phyloP scores from a whole-genome alignment of 2,329 filamentous ascomycete species.

The Zymoseptoria brevis region DNA sequence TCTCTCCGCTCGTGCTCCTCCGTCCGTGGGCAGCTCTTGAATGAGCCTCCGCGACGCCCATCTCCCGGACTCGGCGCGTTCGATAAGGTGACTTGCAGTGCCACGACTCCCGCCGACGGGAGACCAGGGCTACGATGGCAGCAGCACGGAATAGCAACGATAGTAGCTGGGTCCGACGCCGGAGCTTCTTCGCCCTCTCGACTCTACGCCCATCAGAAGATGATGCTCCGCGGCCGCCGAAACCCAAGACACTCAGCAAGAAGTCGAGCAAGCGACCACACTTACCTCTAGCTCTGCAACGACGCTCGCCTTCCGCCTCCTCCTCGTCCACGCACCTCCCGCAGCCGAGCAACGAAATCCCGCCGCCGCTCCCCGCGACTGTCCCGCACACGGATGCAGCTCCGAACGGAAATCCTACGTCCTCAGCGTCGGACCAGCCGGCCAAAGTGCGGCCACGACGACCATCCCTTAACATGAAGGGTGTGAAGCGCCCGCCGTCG shows the following conservation, averaged over 20 bases:
- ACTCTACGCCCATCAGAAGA: slow-evolving; percentile 19
- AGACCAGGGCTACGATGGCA: background rate
- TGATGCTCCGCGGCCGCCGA: slow-evolving; percentile 4
- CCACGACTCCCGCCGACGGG: background rate
- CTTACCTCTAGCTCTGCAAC: slow-evolving; percentile 13
- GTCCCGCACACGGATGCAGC: slow-evolving; percentile 19
- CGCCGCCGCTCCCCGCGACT: slow-evolving; percentile 7
- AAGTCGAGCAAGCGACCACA: slow-evolving; percentile 23
- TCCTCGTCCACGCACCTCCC: slow-evolving; percentile 33
- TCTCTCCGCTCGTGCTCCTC: background rate
- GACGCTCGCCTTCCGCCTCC: background rate
- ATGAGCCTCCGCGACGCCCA: background rate
- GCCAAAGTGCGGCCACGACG: slow-evolving; percentile 15
- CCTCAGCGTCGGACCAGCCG: slow-evolving; percentile 14
- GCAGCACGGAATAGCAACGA: slow-evolving; percentile 23
- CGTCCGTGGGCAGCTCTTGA: background rate
- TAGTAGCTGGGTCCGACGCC: slow-evolving; percentile 23
- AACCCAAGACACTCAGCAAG: slow-evolving; percentile 12
- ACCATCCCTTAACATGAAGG: slow-evolving; percentile 23
- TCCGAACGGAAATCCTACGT: slow-evolving; percentile 10
- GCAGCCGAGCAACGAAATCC: slow-evolving; percentile 13
- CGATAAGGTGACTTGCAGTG: background rate
- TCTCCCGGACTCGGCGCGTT: background rate
- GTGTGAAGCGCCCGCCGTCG: slow-evolving; percentile 37
- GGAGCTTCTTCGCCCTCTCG: slow-evolving; percentile 28